phyloP scores from a whole-genome alignment of 2,329 filamentous ascomycete genomes.

The Aulographum hederae region DNA sequence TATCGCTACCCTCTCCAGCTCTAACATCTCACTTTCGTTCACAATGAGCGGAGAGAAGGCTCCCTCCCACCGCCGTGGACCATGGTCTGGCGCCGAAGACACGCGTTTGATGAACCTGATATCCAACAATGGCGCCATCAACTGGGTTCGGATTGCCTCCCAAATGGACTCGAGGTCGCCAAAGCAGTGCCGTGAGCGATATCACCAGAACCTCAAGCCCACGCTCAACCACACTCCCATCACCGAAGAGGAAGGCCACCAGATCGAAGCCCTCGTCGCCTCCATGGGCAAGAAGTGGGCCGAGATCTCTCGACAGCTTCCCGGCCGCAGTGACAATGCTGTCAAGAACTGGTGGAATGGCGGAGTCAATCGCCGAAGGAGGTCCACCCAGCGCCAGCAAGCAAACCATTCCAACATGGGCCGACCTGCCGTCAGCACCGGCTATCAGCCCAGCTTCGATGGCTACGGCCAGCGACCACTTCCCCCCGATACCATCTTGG shows the following conservation, averaged over 20 bases:
- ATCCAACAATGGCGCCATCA: slow-evolving; percentile 16
- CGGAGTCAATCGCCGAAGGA: slow-evolving; percentile 58
- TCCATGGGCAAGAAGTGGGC: slow-evolving; percentile 81
- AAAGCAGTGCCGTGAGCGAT: slow-evolving; percentile 90
- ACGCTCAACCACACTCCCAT: slow-evolving; percentile 65
- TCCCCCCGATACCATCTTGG: not conserved
- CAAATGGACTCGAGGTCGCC: slow-evolving; percentile 62
- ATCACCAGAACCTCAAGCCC: slow-evolving; percentile 81
- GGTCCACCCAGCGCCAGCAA: slow-evolving; percentile 7
- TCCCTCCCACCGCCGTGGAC: not conserved
- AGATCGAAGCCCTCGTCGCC: slow-evolving; percentile 61
- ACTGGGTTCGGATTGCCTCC: slow-evolving; percentile 78
- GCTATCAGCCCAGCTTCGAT: slow-evolving; percentile 1
- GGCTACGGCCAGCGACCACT: not conserved
- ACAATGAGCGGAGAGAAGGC: too few relatives aligned
- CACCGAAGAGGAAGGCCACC: slow-evolving; percentile 51
- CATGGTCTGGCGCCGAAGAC: not conserved
- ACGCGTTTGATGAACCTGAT: not conserved
- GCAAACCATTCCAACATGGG: not conserved
- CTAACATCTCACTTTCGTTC: too few relatives aligned
- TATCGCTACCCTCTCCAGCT: too few relatives aligned
- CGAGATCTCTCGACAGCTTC: slow-evolving; percentile 67
- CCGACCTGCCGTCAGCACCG: not conserved
- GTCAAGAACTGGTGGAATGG: slow-evolving; percentile 99
- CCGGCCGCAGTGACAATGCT: slow-evolving; percentile 80